Evolutionary conservation across 148 eudicot genomes (phyloP), one percentile per base, ranked within the genome.

Genomic region (Camellia japonica): DNA sequence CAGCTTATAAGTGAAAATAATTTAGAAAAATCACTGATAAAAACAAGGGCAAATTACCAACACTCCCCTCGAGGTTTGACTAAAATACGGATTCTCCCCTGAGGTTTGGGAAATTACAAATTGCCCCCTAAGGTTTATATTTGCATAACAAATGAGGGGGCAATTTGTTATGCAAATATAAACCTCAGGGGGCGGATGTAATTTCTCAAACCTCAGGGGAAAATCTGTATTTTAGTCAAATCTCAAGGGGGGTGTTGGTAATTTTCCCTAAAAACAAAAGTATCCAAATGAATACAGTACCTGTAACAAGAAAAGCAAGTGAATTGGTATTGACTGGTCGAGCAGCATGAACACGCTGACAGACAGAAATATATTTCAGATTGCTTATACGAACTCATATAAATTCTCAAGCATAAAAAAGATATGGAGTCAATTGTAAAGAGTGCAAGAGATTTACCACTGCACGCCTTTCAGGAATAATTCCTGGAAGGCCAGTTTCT

Each of bases 221-320:
- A 0, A 30, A 30, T 30, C 30, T 30, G 30, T 30, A 30, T 30
- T 30, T 30, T 30, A 30, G 30, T 30, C 30, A 30, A 30, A 30
- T 30, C 30, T 30, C 30, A 30, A 30, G 30, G 30, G 30, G 30
- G 30, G 30, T 0, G 30, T 30, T 30, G 30, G 1, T 30, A 30
- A 30, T 30, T 30, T 30, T 0, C 30, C 30, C 30, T 30, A 30
- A 30, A 30, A 30, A 2, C 41, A 51, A 30, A 49, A 52, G 54
- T 38, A 41, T 59, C 67, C 42, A 41, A 61, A 42, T 20, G 6
- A 82, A 62, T 47, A 38, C 20, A 43, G 65, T 85, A 95, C 98
- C 98, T 82, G 98, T 95, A 77, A 95, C 91, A 86, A 95, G 91
- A 81, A 95, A 93, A 55, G 97, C 96, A 55, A 95, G 91, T 75